Evolutionary conservation across 345 rosid species (phyloP), one percentile per base, ranked within the genome.

Genomic region (Noccaea caerulescens): DNA sequence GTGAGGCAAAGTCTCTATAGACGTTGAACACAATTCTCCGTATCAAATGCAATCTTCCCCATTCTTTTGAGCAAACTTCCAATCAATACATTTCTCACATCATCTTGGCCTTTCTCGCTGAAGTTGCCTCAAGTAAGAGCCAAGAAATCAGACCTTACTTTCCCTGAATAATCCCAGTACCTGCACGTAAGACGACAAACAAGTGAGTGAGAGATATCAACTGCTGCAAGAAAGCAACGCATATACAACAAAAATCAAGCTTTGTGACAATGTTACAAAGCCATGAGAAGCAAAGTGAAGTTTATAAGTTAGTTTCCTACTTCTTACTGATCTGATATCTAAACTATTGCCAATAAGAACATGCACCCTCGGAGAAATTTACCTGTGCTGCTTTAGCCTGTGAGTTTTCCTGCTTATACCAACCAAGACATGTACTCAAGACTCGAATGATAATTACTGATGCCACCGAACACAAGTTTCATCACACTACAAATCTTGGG

Each of bases 381-480:
- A 89, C 98, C 96, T 88, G 91, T n/a, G 95, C 98, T 66, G 89
- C 91, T 58, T 72, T 78, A 77, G 85, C 80, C 67, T 75, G 80
- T 27, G 86, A 69, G 63, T 69, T 82, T 71, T 71, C 77, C 69
- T 75, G 82, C 56, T 66, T 83, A 73, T 90, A 93, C 97, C 93
- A 90, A 36, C 78, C 73, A 12, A 85, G 63, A 79, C 81, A 68
- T n/a, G 57, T 77, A 37, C 62, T 67, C 42, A 33, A 90, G 80
- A 56, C 83, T 79, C 55, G 85, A 79, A 58, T 46, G 37, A 69
- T 77, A 68, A 37, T 75, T 76, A 72, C 81, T 81, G 10, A 84
- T 72, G 63, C 76, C 76, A 44, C 81, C 81, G 9, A 82, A 70
- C 53, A 88, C 84, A 66, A 81, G 84, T 67, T 83, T 84, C 63